Conservation (phyloP, 805 yeast species). For the Yamadazyma philogaea region DNA sequence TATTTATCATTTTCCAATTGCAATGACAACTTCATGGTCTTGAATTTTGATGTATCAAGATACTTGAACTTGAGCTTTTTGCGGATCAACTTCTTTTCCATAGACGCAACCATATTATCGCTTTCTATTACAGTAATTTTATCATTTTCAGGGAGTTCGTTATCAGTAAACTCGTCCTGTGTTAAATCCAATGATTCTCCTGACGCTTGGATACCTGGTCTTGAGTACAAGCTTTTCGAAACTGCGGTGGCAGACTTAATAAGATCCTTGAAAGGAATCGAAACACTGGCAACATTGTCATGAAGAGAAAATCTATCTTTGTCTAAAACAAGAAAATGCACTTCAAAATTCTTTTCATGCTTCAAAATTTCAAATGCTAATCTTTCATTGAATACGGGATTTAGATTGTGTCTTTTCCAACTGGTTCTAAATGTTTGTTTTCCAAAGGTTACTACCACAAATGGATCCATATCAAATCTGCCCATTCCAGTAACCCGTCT, state of each 20-base stretch:
- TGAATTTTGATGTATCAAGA: constrained; percentile 41
- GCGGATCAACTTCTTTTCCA: constrained; percentile 14
- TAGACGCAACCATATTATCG: constrained; percentile 28
- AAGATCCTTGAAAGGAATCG: constrained; percentile 54
- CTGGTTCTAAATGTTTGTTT: constrained; percentile 82
- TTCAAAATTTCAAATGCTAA: constrained; percentile 73
- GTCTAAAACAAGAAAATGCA: constrained; percentile 75
- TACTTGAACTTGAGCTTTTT: constrained; percentile 24
- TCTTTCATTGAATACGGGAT: constrained; percentile 79
- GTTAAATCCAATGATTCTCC: constrained; percentile 4
- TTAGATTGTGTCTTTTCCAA: constrained; percentile 75
- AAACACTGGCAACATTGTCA: constrained; percentile 72
- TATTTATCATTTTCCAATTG: constrained; percentile 29
- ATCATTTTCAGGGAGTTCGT: constrained; percentile 10
- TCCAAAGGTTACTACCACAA: constrained; percentile 88
- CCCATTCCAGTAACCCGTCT: constrained; percentile 68
- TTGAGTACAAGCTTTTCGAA: constrained; percentile 7
- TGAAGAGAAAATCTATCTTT: constrained; percentile 80
- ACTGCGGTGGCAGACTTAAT: constrained; percentile 32
- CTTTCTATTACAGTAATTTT: constrained; percentile 20
- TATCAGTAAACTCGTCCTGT: constrained; percentile 13
- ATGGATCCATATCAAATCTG: constrained; percentile 90
- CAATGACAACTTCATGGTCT: constrained; percentile 38
- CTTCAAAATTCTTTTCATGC: constrained; percentile 60
- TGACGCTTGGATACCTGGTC: constrained; percentile 6